phyloP scores from a whole-genome alignment of 345 rosid species.

The Microthlaspi erraticum region DNA sequence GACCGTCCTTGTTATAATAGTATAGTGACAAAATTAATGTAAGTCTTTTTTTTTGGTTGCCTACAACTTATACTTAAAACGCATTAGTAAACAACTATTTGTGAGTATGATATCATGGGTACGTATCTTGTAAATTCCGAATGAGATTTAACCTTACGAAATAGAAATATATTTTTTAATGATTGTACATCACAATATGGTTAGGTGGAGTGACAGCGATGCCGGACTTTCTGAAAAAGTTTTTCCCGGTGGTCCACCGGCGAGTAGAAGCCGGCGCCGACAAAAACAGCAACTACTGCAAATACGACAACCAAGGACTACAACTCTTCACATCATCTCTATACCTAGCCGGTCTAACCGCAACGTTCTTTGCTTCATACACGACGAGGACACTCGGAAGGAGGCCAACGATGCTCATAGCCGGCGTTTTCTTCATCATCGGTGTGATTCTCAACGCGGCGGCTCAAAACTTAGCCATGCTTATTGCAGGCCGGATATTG shows the following conservation, averaged over 20 bases:
- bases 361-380: slow-evolving; percentile 94
- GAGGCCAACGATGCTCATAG: slow-evolving; percentile 84
- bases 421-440: slow-evolving; percentile 73
- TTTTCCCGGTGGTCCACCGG: slow-evolving; percentile 73
- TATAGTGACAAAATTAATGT: background rate
- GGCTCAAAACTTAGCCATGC: slow-evolving; percentile 88
- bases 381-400: slow-evolving; percentile 88
- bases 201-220: slow-evolving; percentile 92
- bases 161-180: background rate
- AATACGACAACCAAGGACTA: slow-evolving; percentile 89
- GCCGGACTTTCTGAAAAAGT: slow-evolving; percentile 77
- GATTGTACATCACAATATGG: slow-evolving; percentile 10
- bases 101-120: background rate
- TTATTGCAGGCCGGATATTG: slow-evolving; percentile 81
- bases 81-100: too few species aligned
- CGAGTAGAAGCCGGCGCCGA: slow-evolving; percentile 42
- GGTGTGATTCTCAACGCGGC: slow-evolving; percentile 80
- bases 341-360: slow-evolving; percentile 82
- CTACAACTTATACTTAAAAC: background rate
- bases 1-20: background rate
- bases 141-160: background rate
- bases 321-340: slow-evolving; percentile 93
- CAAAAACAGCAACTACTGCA: slow-evolving; percentile 72
- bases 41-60: background rate
- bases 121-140: background rate